Conservation (phyloP, 2,329 filamentous ascomycete species). For the Acephala macrosclerotiorum region DNA sequence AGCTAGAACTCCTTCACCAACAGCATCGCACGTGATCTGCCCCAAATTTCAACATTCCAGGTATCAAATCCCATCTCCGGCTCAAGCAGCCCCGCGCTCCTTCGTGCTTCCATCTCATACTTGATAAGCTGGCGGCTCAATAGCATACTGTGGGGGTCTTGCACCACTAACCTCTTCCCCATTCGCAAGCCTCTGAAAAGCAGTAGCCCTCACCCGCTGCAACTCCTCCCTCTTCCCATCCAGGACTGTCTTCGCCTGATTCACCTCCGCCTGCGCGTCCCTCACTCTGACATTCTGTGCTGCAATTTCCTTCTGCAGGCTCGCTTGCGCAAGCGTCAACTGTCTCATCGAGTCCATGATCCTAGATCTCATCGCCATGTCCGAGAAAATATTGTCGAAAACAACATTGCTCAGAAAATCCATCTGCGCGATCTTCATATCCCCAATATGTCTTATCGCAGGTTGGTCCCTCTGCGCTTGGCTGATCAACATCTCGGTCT, state of each 20-base stretch:
- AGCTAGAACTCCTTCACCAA: too few species aligned
- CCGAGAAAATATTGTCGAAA: conserved; percentile 62
- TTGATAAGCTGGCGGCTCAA: not conserved
- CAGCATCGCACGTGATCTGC: too few species aligned
- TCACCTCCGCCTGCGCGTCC: conserved; percentile 41
- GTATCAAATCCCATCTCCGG: too few species aligned
- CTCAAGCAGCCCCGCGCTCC: too few species aligned
- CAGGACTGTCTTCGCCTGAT: conserved; percentile 44
- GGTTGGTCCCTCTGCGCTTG: conserved; percentile 52
- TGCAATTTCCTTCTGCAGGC: conserved; percentile 44
- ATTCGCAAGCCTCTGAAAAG: conserved; percentile 47
- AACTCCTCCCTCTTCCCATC: conserved; percentile 47
- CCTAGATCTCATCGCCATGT: conserved; percentile 59
- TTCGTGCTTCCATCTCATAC: not conserved
- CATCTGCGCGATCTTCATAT: conserved; percentile 53
- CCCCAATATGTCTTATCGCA: conserved; percentile 47
- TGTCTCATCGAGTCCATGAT: conserved; percentile 51
- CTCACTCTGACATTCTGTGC: conserved; percentile 44
- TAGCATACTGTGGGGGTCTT: not conserved
- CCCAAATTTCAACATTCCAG: too few species aligned
- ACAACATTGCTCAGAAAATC: conserved; percentile 58
- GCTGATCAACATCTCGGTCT: conserved; percentile 49
- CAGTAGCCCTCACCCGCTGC: conserved; percentile 53
- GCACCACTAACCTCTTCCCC: not conserved
- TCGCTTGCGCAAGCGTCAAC: conserved; percentile 45